Conservation (phyloP, 768 basidiomycete species). For the Russula olivacea region DNA sequence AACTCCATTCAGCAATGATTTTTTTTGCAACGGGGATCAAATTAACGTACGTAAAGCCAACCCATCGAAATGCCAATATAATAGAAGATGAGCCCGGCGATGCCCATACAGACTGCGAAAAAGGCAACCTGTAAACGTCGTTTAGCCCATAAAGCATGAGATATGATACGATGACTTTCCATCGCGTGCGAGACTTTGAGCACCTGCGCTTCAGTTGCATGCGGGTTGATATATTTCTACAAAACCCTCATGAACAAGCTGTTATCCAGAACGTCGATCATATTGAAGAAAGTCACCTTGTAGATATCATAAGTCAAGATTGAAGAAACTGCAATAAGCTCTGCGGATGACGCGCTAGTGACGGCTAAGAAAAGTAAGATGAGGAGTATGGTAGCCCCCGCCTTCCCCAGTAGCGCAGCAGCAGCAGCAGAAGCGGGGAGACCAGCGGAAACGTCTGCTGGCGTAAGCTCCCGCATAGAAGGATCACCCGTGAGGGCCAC, state of each 20-base stretch:
- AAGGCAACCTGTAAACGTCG: constrained; percentile 41
- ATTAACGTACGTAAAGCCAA: constrained; percentile 78
- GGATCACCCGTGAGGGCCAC: constrained; percentile 68
- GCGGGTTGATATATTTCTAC: constrained; percentile 73
- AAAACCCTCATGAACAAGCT: background rate
- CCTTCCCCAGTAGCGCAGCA: constrained; percentile 68
- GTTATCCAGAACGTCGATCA: background rate
- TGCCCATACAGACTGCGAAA: constrained; percentile 72
- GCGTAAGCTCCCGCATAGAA: constrained; percentile 45
- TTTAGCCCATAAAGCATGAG: background rate
- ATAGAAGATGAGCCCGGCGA: constrained; percentile 81
- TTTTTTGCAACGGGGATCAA: background rate
- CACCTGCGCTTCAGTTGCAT: constrained; percentile 69
- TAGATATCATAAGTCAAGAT: constrained; percentile 83
- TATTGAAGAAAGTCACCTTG: constrained; percentile 40
- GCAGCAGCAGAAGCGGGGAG: constrained; percentile 82
- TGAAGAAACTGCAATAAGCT: constrained; percentile 85
- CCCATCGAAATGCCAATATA: constrained; percentile 92
- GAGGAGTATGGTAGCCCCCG: constrained; percentile 73
- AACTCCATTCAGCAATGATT: background rate
- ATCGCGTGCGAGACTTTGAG: constrained; percentile 61
- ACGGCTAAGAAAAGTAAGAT: constrained; percentile 84
- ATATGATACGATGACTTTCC: constrained; percentile 34
- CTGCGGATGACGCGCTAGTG: constrained; percentile 79
- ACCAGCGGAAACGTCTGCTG: constrained; percentile 78